phyloP scores from a whole-genome alignment of 345 rosid species.

The Euphorbia lathyris region DNA sequence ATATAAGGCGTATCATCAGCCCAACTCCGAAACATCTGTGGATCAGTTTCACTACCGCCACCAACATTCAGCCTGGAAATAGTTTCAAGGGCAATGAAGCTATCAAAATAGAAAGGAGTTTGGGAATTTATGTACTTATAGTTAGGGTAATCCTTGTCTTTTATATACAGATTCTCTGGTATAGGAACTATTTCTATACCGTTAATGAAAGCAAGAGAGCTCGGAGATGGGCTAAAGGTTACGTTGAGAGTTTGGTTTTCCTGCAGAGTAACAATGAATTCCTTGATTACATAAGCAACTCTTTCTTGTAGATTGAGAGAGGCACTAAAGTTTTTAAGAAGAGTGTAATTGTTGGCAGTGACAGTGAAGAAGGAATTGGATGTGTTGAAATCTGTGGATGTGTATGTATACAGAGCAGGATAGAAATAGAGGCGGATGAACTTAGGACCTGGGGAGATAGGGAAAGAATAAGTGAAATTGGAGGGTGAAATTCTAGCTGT shows the following conservation, averaged over 20 bases:
- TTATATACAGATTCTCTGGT: constrained; percentile 19
- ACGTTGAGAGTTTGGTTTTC: constrained; percentile 13
- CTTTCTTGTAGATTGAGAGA: neutral
- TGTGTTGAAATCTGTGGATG: neutral
- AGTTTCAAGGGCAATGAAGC: constrained; percentile 19
- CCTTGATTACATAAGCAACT: constrained; percentile 4
- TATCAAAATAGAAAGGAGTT: neutral
- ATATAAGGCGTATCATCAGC: neutral
- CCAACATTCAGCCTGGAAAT: constrained; percentile 33
- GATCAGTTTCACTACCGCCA: neutral
- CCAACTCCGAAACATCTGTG: constrained; percentile 36
- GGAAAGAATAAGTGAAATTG: constrained; percentile 32
- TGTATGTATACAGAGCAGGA: constrained; percentile 4
- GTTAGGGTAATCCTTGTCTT: neutral
- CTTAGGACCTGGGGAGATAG: constrained; percentile 30
- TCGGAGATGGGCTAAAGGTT: constrained; percentile 25
- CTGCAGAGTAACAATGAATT: constrained; percentile 20
- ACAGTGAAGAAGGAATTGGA: constrained; percentile 2
- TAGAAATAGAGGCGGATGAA: constrained; percentile 30
- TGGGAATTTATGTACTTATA: neutral
- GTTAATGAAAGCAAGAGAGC: constrained; percentile 35
- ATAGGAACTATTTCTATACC: constrained; percentile 44
- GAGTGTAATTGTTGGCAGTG: constrained; percentile 3
- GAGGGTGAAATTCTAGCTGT: constrained; percentile 25
- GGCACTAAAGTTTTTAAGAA: constrained; percentile 27